Evolutionary conservation across 2,329 filamentous ascomycete species (phyloP), one percentile per base, ranked within the genome.

Genomic region (Fusarium domesticum): DNA sequence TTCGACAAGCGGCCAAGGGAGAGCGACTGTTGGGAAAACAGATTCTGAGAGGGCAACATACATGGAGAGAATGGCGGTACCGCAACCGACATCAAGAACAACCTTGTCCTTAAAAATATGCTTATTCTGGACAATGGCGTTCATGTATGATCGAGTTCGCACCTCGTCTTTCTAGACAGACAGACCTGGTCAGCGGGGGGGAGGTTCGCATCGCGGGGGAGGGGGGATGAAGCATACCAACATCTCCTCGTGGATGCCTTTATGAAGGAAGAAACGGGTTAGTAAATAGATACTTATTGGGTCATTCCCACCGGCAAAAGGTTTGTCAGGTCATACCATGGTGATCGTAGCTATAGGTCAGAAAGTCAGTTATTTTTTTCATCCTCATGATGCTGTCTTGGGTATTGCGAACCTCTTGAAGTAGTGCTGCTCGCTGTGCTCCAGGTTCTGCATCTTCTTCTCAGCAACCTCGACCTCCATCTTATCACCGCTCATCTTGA

Each of bases 31-130:
- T 18, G 31, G 18, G 31, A 45, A 45, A 41, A 47, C 39, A 38
- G 43, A 35, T 28, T 28, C 14, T 28, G 23, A 43, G 25, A 42
- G 46, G 30, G 23, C 42, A 30, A 69, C 83, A 64, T 80, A 96
- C 93, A 98, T 97, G 82, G 90, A 96, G 61, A 98, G 87, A 70
- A 98, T 98, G 61, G 88, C 87, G 47, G 93, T 98, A 65, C 93
- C 92, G 70, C 92, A 98, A 68, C 92, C 92, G 48, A 98, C 93
- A 72, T 98, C 92, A 54, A 98, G 87, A 56, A 98, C 90, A 53
- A 95, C 68, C 74, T 78, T 78, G 66, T 78, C 75, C 69, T 96
- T 92, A 59, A 95, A 86, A 53, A 95, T 89, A 57, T 97, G 93
- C 70, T 85, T 87, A 77, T 97, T 98, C 72, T 97, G 91, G 67